Base-by-base conservation (phyloP, 768 basidiomycete species). In the Rubroboletus pulcherrimus region DNA sequence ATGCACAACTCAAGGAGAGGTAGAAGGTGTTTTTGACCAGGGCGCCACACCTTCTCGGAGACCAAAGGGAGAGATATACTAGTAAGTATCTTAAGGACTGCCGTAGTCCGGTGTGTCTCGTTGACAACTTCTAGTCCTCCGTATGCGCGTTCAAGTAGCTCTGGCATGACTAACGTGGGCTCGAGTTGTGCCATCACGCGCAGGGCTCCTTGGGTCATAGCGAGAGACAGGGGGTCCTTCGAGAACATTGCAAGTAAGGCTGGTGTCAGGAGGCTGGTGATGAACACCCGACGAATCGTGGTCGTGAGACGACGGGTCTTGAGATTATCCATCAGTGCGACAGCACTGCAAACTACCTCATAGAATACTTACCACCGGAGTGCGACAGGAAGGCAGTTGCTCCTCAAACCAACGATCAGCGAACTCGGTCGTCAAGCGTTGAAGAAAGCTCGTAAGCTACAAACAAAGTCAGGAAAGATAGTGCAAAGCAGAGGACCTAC, bases 71-170 rank as follows among this genome's bases (percentile, higher is more conserved):
- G 78, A 17, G 91, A 77, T 29, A 94, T 83, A 2, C 84, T 86
- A 19, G 89, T 82, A 30, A 98, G 79, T 69, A 90, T 89, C 49
- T 87, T 91, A 43, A 98, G 77, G 10, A 93, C 91, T 1, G 95
- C 91, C 2, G 93, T 93, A 5, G 95, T 97, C 39, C 95, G 78
- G 68, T 97, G 93, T 0, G 96, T 98, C 77, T 98, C 95, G 60
- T 95, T 94, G 17, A 98, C 82, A 11, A 87, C 86, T 67, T 97
- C 93, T n/a, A 98, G 75, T 0, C 93, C 93, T 37, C 89, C 81
- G 59, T 96, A 93, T 1, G 93, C 92, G 31, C 94, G 83, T 64
- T 97, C 95, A 24, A 98, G 78, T 12, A 98, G 76, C 40, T 93
- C 87, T 3, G 94, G 94, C 85, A 98, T 89, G 62, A 98, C 81